Percentiles rank a stretch among this genome's conserved stretches.
phyloP scores from a whole-genome alignment of 2,329 filamentous ascomycete species.

The Diaporthe amygdali region DNA sequence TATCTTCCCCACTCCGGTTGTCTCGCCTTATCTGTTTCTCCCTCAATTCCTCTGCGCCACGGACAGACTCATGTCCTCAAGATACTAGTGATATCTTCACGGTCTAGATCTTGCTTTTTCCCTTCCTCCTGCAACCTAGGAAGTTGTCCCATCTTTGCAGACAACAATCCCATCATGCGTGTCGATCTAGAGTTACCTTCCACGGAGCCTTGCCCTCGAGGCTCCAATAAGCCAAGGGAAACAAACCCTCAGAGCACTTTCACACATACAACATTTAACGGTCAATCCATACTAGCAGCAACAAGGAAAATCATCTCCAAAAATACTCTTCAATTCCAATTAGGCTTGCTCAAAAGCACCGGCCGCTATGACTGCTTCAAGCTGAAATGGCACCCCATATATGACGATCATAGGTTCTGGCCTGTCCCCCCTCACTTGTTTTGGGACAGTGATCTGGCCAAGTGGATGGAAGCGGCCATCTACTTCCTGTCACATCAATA shows the following conservation, averaged over 20 bases:
- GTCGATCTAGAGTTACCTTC: not conserved
- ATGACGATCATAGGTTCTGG: conserved; percentile 55
- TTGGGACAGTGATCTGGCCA: conserved; percentile 39
- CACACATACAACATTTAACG: conserved; percentile 40
- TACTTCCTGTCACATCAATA: conserved; percentile 54
- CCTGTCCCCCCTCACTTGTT: conserved; percentile 64
- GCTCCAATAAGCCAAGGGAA: too few relatives aligned
- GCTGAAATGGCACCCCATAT: conserved; percentile 59
- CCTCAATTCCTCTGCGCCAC: too few relatives aligned
- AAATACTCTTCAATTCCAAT: conserved; percentile 54
- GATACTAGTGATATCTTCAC: too few relatives aligned
- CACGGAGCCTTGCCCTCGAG: not conserved
- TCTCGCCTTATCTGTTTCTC: too few relatives aligned
- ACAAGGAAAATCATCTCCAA: conserved; percentile 39
- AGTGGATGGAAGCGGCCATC: conserved; percentile 53
- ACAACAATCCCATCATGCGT: not conserved
- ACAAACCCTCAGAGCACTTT: conserved; percentile 43
- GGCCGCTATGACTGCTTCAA: conserved; percentile 64
- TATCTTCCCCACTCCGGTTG: too few relatives aligned
- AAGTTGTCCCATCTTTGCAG: not conserved
- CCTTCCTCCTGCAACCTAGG: too few relatives aligned
- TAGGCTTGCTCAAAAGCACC: conserved; percentile 57
- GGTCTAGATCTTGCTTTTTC: too few relatives aligned
- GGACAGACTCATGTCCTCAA: too few relatives aligned
- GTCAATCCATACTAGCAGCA: conserved; percentile 39